phyloP scores from a whole-genome alignment of 2,329 filamentous ascomycete species.

The Alternaria postmessia region DNA sequence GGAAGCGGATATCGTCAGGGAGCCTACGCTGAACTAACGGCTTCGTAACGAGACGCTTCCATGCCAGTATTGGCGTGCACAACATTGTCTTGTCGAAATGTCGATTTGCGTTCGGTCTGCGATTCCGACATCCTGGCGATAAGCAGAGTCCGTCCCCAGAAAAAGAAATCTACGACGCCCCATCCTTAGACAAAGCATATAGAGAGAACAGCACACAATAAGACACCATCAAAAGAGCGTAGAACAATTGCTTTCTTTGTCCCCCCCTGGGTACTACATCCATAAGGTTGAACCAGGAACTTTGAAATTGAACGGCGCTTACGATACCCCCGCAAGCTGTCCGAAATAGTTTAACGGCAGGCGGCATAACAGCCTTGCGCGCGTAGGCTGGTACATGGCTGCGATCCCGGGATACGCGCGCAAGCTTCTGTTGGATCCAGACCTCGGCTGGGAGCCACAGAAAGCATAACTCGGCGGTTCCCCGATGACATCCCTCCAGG shows the following conservation, averaged over 20 bases:
- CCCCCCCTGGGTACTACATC: neutral
- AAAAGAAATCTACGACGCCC: neutral
- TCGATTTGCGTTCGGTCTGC: conserved; percentile 1
- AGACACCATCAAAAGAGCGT: neutral
- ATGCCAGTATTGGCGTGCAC: conserved; percentile 7
- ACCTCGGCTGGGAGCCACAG: conserved; percentile 4
- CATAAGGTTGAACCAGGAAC: neutral
- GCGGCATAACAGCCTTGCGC: neutral
- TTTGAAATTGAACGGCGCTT: neutral
- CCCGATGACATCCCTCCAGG: neutral
- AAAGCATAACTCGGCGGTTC: neutral
- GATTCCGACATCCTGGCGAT: neutral
- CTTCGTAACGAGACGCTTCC: conserved; percentile 8
- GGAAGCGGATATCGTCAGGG: conserved; percentile 35
- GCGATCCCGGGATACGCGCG: neutral
- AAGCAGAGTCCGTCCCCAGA: neutral
- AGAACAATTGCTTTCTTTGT: neutral
- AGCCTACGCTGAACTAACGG: conserved; percentile 26
- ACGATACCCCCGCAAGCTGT: neutral
- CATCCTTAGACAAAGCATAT: neutral
- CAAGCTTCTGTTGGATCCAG: neutral
- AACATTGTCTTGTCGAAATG: neutral
- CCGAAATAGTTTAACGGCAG: neutral
- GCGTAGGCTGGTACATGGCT: neutral
- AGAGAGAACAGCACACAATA: neutral